A percentile compares a stretch with the other conserved stretches of the same genome.
These are phyloP conservation scores for Gossypium australe DNA, from an alignment of 345 rosid species.

Conservation along the genomic window DNA sequence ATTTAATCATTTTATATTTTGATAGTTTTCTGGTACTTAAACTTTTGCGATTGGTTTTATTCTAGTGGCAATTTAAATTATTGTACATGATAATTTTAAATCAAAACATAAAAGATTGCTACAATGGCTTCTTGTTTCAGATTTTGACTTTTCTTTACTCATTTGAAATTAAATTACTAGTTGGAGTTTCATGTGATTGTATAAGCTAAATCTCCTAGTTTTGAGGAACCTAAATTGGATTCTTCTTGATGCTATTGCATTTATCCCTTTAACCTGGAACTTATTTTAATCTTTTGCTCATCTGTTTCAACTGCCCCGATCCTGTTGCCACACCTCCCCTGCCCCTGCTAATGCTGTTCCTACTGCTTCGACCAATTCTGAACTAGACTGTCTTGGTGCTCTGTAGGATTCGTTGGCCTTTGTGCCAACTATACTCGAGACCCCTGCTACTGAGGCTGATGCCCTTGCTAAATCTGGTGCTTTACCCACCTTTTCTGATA, in stretches of 20 bases:
- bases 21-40: background rate
- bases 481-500: constrained; percentile 45
- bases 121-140: background rate
- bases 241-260: constrained; percentile 9
- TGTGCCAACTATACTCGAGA: constrained; percentile 37
- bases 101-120: background rate
- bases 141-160: background rate
- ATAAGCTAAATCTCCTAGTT: background rate
- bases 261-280: background rate
- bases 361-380: constrained; percentile 39
- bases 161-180: background rate
- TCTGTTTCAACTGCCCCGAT: constrained; percentile 27
- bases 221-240: constrained; percentile 2
- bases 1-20: background rate
- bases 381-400: constrained; percentile 78
- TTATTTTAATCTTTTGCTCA: constrained; percentile 19
- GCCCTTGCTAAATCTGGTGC: constrained; percentile 36
- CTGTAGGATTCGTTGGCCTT: constrained; percentile 68
- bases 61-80: background rate
- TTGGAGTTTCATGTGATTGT: constrained; percentile 10
- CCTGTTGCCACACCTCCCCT: constrained; percentile 30
- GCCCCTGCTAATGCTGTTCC: constrained; percentile 30
- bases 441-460: constrained; percentile 38
- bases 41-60: background rate
- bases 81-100: background rate